Evolutionary conservation across 495 filamentous ascomycete species (phyloP), one percentile per base, ranked within the genome.

Genomic region (Trichocladium antarcticum): DNA sequence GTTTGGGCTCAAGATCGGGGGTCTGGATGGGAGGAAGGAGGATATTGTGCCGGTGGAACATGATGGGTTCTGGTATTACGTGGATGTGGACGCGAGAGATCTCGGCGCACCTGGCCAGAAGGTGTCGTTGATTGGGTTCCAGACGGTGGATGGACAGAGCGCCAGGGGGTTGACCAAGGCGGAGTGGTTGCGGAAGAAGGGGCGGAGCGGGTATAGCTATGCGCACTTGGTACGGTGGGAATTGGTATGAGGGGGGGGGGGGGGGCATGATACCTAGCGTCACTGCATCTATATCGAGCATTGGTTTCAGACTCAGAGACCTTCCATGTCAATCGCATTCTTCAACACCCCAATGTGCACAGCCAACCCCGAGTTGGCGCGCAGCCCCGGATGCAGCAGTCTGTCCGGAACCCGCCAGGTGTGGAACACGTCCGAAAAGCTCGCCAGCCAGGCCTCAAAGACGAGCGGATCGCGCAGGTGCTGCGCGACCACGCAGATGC

Each of bases 401-500:
- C 70, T 65, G 57, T 87, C 81, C 8, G 79, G 80, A n/a, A 96
- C 57, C 42, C 85, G 74, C 83, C 85, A 96, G 24, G 83, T 77
- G 14, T 74, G 68, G 60, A 98, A 97, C 16, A 54, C 56, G 24
- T 62, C 56, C 51, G 75, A 57, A 51, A 95, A 87, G 46, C 73
- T 74, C 44, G 67, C 68, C 40, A 95, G 63, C 87, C 88, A 98
- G 15, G 67, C 64, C 60, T 93, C 84, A 57, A 96, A 94, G 0
- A 98, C 85, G 21, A 85, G 81, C 6, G 83, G 75, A 9, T 85
- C 81, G 20, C 92, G 75, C 39, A 95, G 76, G 61, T 96, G 90
- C 69, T 94, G 88, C 16, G 81, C 88, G 36, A 95, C 71, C 16
- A 96, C 67, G 56, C 81, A 87, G n/a, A 73, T 45, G 32, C 58